Percentiles rank a stretch among this genome's conserved stretches.
Conservation (phyloP, 2,329 filamentous ascomycete genomes). For the Xylogone sp. region DNA sequence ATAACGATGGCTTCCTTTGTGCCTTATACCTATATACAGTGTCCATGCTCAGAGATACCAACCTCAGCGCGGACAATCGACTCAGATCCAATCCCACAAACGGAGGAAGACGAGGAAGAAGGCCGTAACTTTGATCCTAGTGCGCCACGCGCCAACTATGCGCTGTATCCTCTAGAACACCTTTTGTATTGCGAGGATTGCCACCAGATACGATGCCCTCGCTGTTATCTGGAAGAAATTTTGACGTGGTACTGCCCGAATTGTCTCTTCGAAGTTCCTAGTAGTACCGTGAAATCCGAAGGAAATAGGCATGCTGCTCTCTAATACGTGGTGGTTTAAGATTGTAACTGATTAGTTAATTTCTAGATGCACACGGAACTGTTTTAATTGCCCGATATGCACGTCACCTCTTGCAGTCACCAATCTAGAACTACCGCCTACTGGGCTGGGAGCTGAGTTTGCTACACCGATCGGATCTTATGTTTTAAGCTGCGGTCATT, state of each 20-base stretch:
- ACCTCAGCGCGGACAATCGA: conserved; percentile 25
- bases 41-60: conserved; percentile 55
- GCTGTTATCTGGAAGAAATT: conserved; percentile 90
- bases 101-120: conserved; percentile 52
- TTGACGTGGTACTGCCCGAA: conserved; percentile 93
- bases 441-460: conserved; percentile 28
- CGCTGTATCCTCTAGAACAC: conserved; percentile 88
- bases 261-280: conserved; percentile 94
- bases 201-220: conserved; percentile 88
- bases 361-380: conserved; percentile 83
- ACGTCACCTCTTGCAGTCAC: conserved; percentile 74
- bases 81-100: conserved; percentile 26
- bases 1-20: conserved; percentile 47
- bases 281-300: conserved; percentile 86
- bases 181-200: conserved; percentile 97
- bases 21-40: conserved; percentile 65
- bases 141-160: conserved; percentile 81
- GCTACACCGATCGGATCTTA: conserved; percentile 55
- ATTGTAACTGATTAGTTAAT: not conserved
- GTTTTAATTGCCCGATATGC: conserved; percentile 92
- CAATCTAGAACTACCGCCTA: conserved; percentile 53
- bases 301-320: conserved; percentile 70
- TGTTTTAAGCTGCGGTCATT: conserved; percentile 83
- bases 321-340: not conserved
- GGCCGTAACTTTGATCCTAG: conserved; percentile 83